Evolutionary conservation across 805 yeast genomes (phyloP).

Genomic region (Kluyveromyces aestuarii): DNA sequence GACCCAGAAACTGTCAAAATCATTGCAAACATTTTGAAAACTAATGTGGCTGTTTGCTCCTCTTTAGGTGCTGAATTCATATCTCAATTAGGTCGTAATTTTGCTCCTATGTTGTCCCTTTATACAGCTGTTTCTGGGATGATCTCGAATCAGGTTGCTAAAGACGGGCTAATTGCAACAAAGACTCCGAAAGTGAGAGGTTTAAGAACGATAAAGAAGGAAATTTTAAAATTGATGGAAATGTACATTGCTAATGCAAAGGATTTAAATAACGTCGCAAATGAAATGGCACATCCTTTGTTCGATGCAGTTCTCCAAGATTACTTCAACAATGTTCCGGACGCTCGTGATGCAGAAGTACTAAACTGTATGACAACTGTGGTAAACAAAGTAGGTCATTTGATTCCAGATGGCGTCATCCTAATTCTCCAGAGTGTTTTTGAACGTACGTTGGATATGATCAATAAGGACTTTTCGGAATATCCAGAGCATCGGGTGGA

Average conservation of each 20-base stretch:
- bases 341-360: slow-evolving; percentile 97
- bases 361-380: slow-evolving; percentile 89
- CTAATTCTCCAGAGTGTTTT: slow-evolving; percentile 82
- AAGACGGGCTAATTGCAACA: slow-evolving; percentile 81
- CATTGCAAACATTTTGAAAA: slow-evolving; percentile 86
- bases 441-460: slow-evolving; percentile 92
- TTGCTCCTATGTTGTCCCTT: slow-evolving; percentile 79
- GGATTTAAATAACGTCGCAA: slow-evolving; percentile 73
- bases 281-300: slow-evolving; percentile 73
- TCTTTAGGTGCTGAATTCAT: slow-evolving; percentile 88
- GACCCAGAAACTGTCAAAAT: slow-evolving; percentile 83
- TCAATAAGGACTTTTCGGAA: slow-evolving; percentile 88
- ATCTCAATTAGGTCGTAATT: slow-evolving; percentile 78
- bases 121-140: slow-evolving; percentile 82
- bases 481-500: slow-evolving; percentile 98
- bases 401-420: slow-evolving; percentile 85
- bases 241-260: slow-evolving; percentile 83
- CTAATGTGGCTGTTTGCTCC: slow-evolving; percentile 92
- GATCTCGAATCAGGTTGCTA: slow-evolving; percentile 72
- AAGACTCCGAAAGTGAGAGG: slow-evolving; percentile 94
- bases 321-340: slow-evolving; percentile 81
- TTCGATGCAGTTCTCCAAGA: slow-evolving; percentile 82
- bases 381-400: slow-evolving; percentile 75
- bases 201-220: slow-evolving; percentile 92
- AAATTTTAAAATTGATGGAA: slow-evolving; percentile 80